Conservation (phyloP, 768 basidiomycete species). For the Boletus rufocinnamomeus region DNA sequence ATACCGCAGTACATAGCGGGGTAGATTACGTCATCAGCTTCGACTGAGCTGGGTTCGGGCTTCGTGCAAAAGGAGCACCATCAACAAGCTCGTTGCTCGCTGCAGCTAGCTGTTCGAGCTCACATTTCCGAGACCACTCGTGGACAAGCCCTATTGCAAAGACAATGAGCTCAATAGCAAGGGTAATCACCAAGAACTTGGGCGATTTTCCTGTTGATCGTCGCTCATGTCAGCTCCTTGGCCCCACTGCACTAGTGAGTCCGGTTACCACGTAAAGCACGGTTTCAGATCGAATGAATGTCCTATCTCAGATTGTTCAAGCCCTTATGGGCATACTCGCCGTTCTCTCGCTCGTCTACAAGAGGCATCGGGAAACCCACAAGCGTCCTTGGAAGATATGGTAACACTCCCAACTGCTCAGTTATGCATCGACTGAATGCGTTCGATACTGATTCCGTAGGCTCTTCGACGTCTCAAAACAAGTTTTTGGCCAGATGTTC, state of each 20-base stretch:
- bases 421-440: conserved; percentile 7
- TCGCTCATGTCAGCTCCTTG: conserved; percentile 46
- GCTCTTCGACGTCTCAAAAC: conserved; percentile 93
- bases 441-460: conserved; percentile 37
- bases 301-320: conserved; percentile 64
- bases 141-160: not conserved
- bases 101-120: not conserved
- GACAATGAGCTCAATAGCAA: conserved; percentile 18
- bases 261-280: not conserved
- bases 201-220: conserved; percentile 43
- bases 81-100: conserved; percentile 1
- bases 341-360: conserved; percentile 82
- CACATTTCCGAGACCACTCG: not conserved
- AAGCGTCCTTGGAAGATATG: conserved; percentile 94
- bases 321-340: conserved; percentile 89
- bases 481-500: conserved; percentile 83
- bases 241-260: conserved; percentile 49
- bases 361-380: conserved; percentile 82
- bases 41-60: not conserved
- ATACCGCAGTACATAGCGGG: not conserved
- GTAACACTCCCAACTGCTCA: conserved; percentile 41
- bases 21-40: conserved; percentile 25
- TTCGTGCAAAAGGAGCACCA: not conserved
- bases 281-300: not conserved
- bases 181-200: conserved; percentile 11